phyloP scores from a whole-genome alignment of 371 early-diverging fungal genomes.

The Fennellomyces sp. region DNA sequence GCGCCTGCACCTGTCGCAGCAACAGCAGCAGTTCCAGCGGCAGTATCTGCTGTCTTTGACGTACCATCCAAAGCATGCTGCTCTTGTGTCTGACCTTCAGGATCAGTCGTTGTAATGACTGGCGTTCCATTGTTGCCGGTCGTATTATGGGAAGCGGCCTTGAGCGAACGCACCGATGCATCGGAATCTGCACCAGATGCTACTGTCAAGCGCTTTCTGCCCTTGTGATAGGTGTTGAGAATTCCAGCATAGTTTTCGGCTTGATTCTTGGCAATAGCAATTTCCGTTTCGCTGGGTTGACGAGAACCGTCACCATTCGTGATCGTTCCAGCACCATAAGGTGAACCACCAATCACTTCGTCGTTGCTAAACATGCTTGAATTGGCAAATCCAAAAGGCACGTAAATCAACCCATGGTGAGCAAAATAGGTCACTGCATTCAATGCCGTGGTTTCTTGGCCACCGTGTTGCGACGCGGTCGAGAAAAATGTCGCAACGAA shows the following conservation, averaged over 20 bases:
- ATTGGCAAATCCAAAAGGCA: conserved; percentile 71
- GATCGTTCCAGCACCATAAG: conserved; percentile 81
- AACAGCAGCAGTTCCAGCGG: conserved; percentile 6
- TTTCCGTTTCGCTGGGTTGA: conserved; percentile 64
- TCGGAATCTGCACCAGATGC: conserved; percentile 7
- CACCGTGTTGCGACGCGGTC: conserved; percentile 73
- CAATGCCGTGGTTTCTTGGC: conserved; percentile 81
- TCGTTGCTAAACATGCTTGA: conserved; percentile 31
- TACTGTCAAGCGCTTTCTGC: not conserved
- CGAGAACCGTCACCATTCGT: conserved; percentile 73
- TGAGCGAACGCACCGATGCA: conserved; percentile 14
- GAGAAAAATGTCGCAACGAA: conserved; percentile 76
- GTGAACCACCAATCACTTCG: conserved; percentile 65
- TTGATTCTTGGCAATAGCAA: conserved; percentile 67
- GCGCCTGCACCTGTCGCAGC: conserved; percentile 2
- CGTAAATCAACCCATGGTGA: conserved; percentile 83
- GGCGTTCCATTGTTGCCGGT: conserved; percentile 6
- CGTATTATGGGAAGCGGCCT: conserved; percentile 9
- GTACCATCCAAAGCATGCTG: not conserved
- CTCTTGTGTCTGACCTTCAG: conserved; percentile 15
- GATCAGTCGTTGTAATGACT: conserved; percentile 16
- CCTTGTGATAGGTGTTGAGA: conserved; percentile 33
- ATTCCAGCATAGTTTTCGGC: conserved; percentile 68
- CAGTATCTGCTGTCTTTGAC: not conserved
- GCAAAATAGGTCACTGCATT: conserved; percentile 69